Conservation (phyloP, 169 alveolate genomes). For the Cryptosporidium ryanae region DNA sequence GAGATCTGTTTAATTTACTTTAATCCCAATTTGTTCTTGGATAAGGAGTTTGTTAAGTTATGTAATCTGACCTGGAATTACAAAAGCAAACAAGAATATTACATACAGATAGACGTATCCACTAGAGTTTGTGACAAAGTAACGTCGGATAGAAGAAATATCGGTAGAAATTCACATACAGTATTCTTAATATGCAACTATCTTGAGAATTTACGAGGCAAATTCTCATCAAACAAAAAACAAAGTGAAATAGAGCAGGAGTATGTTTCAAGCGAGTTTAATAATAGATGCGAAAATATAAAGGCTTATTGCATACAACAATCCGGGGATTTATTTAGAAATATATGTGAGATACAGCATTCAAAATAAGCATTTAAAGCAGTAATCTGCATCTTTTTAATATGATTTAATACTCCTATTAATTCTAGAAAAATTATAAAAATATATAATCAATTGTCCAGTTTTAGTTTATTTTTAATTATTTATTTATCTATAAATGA, state of each 20-base stretch:
- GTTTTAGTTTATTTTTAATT: not conserved
- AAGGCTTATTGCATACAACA: slow-evolving; percentile 55
- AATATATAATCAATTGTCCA: slow-evolving; percentile 5
- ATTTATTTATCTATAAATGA: slow-evolving; percentile 74
- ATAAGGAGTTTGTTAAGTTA: slow-evolving; percentile 16
- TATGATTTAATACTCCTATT: too few relatives aligned
- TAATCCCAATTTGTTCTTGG: slow-evolving; percentile 28
- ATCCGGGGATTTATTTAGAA: slow-evolving; percentile 28
- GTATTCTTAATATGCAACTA: slow-evolving; percentile 28
- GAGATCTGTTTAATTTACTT: slow-evolving; percentile 41
- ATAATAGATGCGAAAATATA: slow-evolving; percentile 16
- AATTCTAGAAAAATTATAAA: slow-evolving; percentile 10
- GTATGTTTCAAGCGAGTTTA: slow-evolving; percentile 27
- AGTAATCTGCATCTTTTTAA: too few relatives aligned
- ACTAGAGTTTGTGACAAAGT: slow-evolving; percentile 22
- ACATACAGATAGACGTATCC: slow-evolving; percentile 1
- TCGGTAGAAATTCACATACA: slow-evolving; percentile 49
- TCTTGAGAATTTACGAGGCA: slow-evolving; percentile 27
- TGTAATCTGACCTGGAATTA: slow-evolving; percentile 46
- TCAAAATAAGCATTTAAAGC: not conserved
- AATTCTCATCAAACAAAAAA: slow-evolving; percentile 7
- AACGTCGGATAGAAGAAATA: not conserved
- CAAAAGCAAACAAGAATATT: slow-evolving; percentile 4
- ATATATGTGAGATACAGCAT: slow-evolving; percentile 14
- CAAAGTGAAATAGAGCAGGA: not conserved